Evolutionary conservation across 2,329 filamentous ascomycete species (phyloP).

Genomic region (Fusarium torulosum): DNA sequence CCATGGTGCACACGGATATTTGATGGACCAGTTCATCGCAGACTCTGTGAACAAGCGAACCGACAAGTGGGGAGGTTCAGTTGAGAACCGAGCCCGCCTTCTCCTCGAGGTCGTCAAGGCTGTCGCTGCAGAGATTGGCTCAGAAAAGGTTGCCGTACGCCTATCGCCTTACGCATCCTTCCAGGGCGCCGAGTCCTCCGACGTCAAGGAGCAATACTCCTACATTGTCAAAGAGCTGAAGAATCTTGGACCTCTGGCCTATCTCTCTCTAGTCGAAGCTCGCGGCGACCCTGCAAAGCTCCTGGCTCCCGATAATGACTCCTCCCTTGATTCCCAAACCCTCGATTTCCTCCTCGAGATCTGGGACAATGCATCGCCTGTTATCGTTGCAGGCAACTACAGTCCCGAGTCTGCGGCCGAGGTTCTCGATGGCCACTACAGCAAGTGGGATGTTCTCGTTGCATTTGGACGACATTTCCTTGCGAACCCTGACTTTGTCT

Average conservation of each 20-base stretch:
- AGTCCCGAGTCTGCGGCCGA: slow-evolving; percentile 29
- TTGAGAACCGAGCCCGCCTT: slow-evolving; percentile 65
- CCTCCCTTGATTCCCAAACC: slow-evolving; percentile 51
- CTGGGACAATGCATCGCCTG: slow-evolving; percentile 49
- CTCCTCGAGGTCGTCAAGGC: slow-evolving; percentile 60
- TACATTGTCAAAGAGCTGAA: slow-evolving; percentile 48
- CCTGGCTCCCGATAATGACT: slow-evolving; percentile 26
- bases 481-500: slow-evolving; percentile 50
- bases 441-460: slow-evolving; percentile 49
- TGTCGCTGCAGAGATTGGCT: slow-evolving; percentile 51
- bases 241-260: slow-evolving; percentile 48
- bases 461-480: slow-evolving; percentile 49
- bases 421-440: slow-evolving; percentile 45
- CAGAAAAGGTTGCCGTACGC: slow-evolving; percentile 57
- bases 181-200: slow-evolving; percentile 41
- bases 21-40: slow-evolving; percentile 69
- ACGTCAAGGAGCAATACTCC: slow-evolving; percentile 39
- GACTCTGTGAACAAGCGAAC: slow-evolving; percentile 56
- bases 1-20: slow-evolving; percentile 63
- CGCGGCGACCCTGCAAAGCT: slow-evolving; percentile 39
- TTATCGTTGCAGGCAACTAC: slow-evolving; percentile 49
- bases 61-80: slow-evolving; percentile 66
- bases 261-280: slow-evolving; percentile 49
- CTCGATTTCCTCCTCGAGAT: slow-evolving; percentile 50
- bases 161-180: slow-evolving; percentile 51